Percentiles rank a stretch among this genome's conserved stretches.
These are phyloP conservation scores for Podochytrium sp. DNA, from an alignment of 192 early-diverging fungal genomes.

Conservation along the genomic window DNA sequence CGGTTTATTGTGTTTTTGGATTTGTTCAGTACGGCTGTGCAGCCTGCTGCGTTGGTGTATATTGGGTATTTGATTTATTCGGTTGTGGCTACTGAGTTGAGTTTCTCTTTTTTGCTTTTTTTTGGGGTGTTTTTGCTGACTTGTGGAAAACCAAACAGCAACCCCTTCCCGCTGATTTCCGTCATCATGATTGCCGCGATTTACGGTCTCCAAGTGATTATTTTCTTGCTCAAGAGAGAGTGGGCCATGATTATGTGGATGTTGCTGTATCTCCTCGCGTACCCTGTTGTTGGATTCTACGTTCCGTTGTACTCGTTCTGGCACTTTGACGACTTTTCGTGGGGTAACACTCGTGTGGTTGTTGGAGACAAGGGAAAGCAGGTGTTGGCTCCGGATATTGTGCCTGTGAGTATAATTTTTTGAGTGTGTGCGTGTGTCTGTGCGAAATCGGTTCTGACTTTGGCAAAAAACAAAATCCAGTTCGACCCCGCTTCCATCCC, in stretches of 20 bases:
- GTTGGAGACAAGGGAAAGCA: slow-evolving; percentile 81
- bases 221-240: slow-evolving; percentile 89
- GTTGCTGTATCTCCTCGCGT: slow-evolving; percentile 89
- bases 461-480: too few relatives aligned
- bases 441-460: neutral
- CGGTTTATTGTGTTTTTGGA: slow-evolving; percentile 98
- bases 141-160: slow-evolving; percentile 13
- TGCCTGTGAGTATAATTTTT: slow-evolving; percentile 58
- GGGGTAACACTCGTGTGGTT: slow-evolving; percentile 97
- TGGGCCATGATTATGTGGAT: slow-evolving; percentile 91
- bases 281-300: slow-evolving; percentile 84
- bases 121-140: slow-evolving; percentile 7
- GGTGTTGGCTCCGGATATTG: slow-evolving; percentile 59
- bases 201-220: slow-evolving; percentile 95
- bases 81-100: slow-evolving; percentile 29
- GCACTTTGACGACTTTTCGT: slow-evolving; percentile 99
- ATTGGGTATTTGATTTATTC: slow-evolving; percentile 75
- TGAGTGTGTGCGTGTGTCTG: too few relatives aligned
- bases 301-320: slow-evolving; percentile 89
- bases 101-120: slow-evolving; percentile 1
- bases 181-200: slow-evolving; percentile 86
- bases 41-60: slow-evolving; percentile 91
- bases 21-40: slow-evolving; percentile 88
- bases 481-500: slow-evolving; percentile 88
- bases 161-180: slow-evolving; percentile 80